phyloP scores from a whole-genome alignment of 2,329 filamentous ascomycete species.

The Zalaria sp. region DNA sequence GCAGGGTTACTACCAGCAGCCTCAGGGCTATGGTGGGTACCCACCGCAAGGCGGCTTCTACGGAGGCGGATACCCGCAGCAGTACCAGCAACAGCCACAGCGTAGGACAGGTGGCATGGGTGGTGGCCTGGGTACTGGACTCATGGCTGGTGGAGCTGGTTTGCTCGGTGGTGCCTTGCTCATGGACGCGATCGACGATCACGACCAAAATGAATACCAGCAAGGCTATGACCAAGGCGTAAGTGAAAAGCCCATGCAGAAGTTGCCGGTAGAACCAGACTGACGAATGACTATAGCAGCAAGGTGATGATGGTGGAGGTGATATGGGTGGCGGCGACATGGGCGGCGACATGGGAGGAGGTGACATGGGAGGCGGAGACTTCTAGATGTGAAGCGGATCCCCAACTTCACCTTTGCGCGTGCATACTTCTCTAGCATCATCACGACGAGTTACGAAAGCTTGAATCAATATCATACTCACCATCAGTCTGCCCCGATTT shows the following conservation, averaged over 20 bases:
- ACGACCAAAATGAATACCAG: conserved; percentile 38
- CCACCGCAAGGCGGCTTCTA: conserved; percentile 11
- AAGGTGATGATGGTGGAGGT: conserved; percentile 17
- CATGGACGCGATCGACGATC: conserved; percentile 44
- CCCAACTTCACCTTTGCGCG: too few relatives aligned
- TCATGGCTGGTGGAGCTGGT: conserved; percentile 63
- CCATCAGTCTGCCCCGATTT: too few relatives aligned
- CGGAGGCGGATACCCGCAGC: conserved; percentile 25
- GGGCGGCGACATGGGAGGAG: conserved; percentile 11
- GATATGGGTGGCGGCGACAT: conserved; percentile 20
- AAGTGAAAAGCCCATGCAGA: conserved; percentile 9
- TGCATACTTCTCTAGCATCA: too few relatives aligned
- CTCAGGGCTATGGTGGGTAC: conserved; percentile 14
- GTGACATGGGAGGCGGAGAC: conserved; percentile 8
- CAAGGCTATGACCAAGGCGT: conserved; percentile 28
- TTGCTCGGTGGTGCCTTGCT: conserved; percentile 65
- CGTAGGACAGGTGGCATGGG: conserved; percentile 43
- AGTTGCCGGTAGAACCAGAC: conserved; percentile 4
- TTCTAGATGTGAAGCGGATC: conserved; percentile 1
- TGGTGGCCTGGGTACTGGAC: conserved; percentile 56
- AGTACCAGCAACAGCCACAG: conserved; percentile 25
- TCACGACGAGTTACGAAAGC: too few relatives aligned
- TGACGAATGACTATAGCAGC: conserved; percentile 10
- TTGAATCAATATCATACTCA: too few relatives aligned
- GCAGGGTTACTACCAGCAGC: conserved; percentile 15